Evolutionary conservation across 371 early-diverging fungal species (phyloP), one percentile per base, ranked within the genome.

Genomic region (Apophysomyces sp.): DNA sequence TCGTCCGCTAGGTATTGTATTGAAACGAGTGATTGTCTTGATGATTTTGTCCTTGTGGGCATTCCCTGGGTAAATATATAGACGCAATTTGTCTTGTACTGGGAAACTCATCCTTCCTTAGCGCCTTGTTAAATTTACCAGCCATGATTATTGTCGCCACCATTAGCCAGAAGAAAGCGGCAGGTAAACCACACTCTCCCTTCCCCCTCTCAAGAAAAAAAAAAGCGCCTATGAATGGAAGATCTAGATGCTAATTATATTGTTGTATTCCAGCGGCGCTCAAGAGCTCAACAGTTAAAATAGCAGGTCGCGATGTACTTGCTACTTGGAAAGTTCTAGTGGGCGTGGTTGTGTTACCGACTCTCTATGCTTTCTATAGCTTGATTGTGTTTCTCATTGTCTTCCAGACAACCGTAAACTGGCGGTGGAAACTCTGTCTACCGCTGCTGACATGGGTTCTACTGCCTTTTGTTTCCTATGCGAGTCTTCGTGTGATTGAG

Each of bases 321-420:
- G 93, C 94, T 2, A 95, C 97, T 4, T 97, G 97, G 98, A 96
- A 97, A 69, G 74, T 96, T 0, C 68, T 94, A 15, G 87, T 91
- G 12, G 88, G 89, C 16, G 68, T 94, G 32, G 90, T 84, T 8
- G 74, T 93, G 16, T 71, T 89, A 56, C 96, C 97, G 9, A 64
- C 84, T 2, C 71, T 93, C 15, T 93, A 91, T 62, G 75, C 83
- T 7, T 71, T 86, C 11, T 94, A 94, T 66, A 73, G 89, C 26
- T 72, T 86, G 51, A 58, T 83, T n/a, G 72, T 81, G 21, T 77
- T 87, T 31, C 41, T 80, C 51, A 49, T 73, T 32, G 66, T 78
- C 28, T 58, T 83, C 40, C 73, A 73, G 53, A 74, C 73, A 8
- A 55, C 64, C 34, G 59, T 65, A 49, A 58, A 69, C 9, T 58